Conservation (phyloP, 768 basidiomycete genomes). For the Amanita pallidorosea region DNA sequence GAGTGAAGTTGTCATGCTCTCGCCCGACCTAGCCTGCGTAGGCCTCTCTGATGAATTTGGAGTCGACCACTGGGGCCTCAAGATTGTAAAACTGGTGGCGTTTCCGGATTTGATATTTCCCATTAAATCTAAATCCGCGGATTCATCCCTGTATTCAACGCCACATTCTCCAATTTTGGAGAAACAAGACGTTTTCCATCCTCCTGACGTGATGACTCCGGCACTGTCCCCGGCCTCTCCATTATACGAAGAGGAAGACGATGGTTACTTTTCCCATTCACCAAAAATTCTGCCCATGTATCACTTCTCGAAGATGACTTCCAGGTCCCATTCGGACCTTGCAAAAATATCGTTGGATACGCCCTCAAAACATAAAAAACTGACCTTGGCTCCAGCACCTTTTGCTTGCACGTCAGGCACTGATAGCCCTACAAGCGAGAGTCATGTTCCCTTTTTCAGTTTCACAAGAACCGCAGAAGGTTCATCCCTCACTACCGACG, state of each 20-base stretch:
- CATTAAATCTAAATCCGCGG: slow-evolving; percentile 9
- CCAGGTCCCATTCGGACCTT: slow-evolving; percentile 34
- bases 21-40: slow-evolving; percentile 68
- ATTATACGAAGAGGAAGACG: slow-evolving; percentile 26
- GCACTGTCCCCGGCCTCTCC: neutral
- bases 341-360: slow-evolving; percentile 20
- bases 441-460: slow-evolving; percentile 62
- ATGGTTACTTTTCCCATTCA: slow-evolving; percentile 54
- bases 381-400: slow-evolving; percentile 6
- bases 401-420: neutral
- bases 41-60: slow-evolving; percentile 57
- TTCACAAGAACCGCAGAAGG: slow-evolving; percentile 72
- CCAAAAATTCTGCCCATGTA: slow-evolving; percentile 28
- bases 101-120: slow-evolving; percentile 58
- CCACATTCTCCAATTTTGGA: slow-evolving; percentile 6
- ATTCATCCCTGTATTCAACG: slow-evolving; percentile 6
- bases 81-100: slow-evolving; percentile 69
- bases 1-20: slow-evolving; percentile 49
- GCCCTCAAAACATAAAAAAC: slow-evolving; percentile 22
- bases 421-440: slow-evolving; percentile 1
- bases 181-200: slow-evolving; percentile 4
- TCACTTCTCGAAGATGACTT: slow-evolving; percentile 23
- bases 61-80: slow-evolving; percentile 63
- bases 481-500: slow-evolving; percentile 66
- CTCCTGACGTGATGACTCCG: slow-evolving; percentile 2